Evolutionary conservation across 176 grass and related monocot genomes (phyloP), one percentile per base, ranked within the genome.

Genomic region (Hyparrhenia diplandra): DNA sequence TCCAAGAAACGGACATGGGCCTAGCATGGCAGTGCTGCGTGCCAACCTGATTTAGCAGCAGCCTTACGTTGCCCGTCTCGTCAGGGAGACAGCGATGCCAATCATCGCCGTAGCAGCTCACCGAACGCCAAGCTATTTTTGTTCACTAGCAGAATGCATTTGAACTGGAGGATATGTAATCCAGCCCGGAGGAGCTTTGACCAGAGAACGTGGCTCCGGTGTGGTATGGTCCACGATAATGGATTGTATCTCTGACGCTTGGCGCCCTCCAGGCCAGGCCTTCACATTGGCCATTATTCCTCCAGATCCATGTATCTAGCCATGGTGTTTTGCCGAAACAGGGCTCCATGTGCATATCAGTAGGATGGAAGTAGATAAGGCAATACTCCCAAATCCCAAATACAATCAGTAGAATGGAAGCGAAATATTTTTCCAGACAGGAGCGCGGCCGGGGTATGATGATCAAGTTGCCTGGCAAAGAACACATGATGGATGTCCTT

Each of bases 401-500:
- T n/a, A n/a, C n/a, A n/a, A n/a, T n/a, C n/a, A n/a, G n/a, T n/a
- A n/a, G n/a, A n/a, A n/a, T n/a, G n/a, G n/a, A n/a, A n/a, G n/a
- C n/a, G n/a, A n/a, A n/a, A n/a, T n/a, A n/a, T n/a, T n/a, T 72
- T 46, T n/a, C 4, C 35, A 43, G 61, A 86, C 69, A 52, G 20
- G 21, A 42, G 36, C n/a, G n/a, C n/a, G 21, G 42, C 8, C 69
- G 75, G n/a, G n/a, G n/a, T n/a, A n/a, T 4, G 41, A 24, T 45
- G 14, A 30, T 14, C 16, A 5, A 59, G n/a, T 58, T 54, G 76
- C 6, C 77, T 81, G 52, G 45, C 55, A 71, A 32, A 79, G 65
- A n/a, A 69, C n/a, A 85, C 82, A 73, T 76, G 87, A 70, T 81
- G 63, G 67, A 80, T 71, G 87, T 40, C 20, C 17, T 42, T 64